Evolutionary conservation across 2,329 filamentous ascomycete species (phyloP).

Genomic region (Cryphonectria parasitica): DNA sequence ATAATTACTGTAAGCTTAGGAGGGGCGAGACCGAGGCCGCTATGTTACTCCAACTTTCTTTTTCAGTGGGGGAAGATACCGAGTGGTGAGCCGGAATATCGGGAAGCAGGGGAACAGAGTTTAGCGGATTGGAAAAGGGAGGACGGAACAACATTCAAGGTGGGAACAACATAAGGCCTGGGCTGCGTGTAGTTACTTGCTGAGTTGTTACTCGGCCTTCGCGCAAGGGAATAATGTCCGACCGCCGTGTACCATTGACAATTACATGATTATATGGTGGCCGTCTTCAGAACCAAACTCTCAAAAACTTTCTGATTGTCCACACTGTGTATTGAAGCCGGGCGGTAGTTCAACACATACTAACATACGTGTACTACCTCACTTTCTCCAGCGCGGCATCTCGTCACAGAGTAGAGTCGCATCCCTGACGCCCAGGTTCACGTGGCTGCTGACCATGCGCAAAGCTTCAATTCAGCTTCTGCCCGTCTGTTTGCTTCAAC

Average conservation of each 20-base stretch:
- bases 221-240: neutral
- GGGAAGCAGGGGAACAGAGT: no score
- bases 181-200: neutral
- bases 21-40: neutral
- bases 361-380: no score
- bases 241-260: neutral
- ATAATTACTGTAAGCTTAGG: neutral
- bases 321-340: no score
- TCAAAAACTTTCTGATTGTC: no score
- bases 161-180: neutral
- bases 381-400: no score
- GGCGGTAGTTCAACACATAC: no score
- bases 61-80: neutral
- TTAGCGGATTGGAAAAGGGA: neutral
- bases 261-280: no score
- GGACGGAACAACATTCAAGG: neutral
- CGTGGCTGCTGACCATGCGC: no score
- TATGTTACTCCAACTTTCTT: neutral
- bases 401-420: no score
- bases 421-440: no score
- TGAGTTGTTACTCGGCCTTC: neutral
- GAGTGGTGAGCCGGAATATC: no score
- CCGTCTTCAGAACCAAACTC: no score
- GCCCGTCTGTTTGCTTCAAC: slow-evolving; percentile 21
- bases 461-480: slow-evolving; percentile 10